Percentiles rank a stretch among this genome's conserved stretches.
These are phyloP conservation scores for Emmonsiellopsis sp. DNA, from an alignment of 2,329 filamentous ascomycete genomes.

Conservation along the genomic window DNA sequence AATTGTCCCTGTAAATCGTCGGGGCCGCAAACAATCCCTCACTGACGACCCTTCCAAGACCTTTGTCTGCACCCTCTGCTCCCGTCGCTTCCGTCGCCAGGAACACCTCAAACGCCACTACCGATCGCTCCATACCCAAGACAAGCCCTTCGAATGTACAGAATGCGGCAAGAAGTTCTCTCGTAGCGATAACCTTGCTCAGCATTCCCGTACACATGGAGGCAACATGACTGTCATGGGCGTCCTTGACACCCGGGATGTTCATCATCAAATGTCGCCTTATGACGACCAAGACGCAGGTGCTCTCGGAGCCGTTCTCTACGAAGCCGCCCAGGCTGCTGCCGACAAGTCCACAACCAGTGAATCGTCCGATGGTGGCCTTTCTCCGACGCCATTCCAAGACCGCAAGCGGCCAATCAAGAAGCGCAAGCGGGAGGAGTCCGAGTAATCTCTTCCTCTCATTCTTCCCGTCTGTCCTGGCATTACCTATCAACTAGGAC, in stretches of 20 bases:
- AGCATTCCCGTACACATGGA: constrained; percentile 90
- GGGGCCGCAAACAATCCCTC: constrained; percentile 94
- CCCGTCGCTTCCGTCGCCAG: constrained; percentile 92
- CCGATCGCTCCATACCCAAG: constrained; percentile 93
- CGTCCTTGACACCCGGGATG: constrained; percentile 64
- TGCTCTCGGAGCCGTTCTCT: constrained; percentile 66
- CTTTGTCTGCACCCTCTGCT: constrained; percentile 93
- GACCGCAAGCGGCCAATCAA: constrained; percentile 51
- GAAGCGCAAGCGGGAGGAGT: constrained; percentile 65
- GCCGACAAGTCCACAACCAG: constrained; percentile 49
- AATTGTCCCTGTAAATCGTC: constrained; percentile 63
- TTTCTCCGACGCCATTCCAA: constrained; percentile 17
- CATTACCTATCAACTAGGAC: background rate
- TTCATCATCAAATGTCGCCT: constrained; percentile 32
- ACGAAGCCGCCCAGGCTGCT: constrained; percentile 67
- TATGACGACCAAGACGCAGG: constrained; percentile 53
- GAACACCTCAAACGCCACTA: constrained; percentile 99
- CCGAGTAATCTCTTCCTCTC: constrained; percentile 3
- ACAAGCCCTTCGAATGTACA: constrained; percentile 95
- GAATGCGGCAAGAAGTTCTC: constrained; percentile 99
- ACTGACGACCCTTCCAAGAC: constrained; percentile 98
- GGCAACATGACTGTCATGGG: constrained; percentile 86
- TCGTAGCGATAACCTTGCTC: constrained; percentile 90
- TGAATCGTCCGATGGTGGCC: constrained; percentile 30
- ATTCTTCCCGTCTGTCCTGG: constrained; percentile 6